Base-by-base conservation (phyloP, 2,329 filamentous ascomycete genomes). In the Trichoderma sp. region DNA sequence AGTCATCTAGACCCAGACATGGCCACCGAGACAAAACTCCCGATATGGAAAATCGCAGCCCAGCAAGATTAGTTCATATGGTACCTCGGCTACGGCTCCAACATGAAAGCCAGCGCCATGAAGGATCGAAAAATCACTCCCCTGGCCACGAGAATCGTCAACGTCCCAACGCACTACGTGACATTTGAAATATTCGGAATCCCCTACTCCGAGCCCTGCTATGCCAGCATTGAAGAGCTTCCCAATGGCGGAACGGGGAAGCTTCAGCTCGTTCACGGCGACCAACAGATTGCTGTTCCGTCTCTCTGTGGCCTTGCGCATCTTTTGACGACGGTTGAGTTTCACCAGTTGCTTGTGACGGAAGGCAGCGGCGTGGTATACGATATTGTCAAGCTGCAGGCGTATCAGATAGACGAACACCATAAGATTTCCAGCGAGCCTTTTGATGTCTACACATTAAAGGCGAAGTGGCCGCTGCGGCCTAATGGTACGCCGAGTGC, bases 71-170 rank as follows among this genome's bases (percentile, higher is more conserved):
- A 26, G 7, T 41, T 41, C 3, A 45, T 59, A n/a, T 66, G 64
- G 64, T 66, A 66, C 19, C 54, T 66, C 14, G 64, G 59, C 26
- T 66, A 66, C 45, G 64, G 64, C 44, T 66, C 64, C 5, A 66
- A 66, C 59, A 66, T 66, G 64, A 66, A 63, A 41, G 28, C 52
- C 34, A 63, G 52, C 21, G 51, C 59, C 9, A 66, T 66, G 64
- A 51, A 44, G 21, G 44, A 41, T n/a, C 44, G 64, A 30, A 63
- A 57, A 3, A 47, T 66, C 24, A 59, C 45, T 19, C 64, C 64
- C n/a, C 17, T 66, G 14, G 64, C 52, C 9, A 63, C 59, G 4
- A 63, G 63, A 17, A 52, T 54, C n/a, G 51, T 66, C 52, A 63
- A 52, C 19, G 51, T 66, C 5, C 64, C 64, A 19, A 57, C 64